Evolutionary conservation across 805 yeast species (phyloP), one percentile per base, ranked within the genome.

Genomic region (Jamesozyma gamospora): DNA sequence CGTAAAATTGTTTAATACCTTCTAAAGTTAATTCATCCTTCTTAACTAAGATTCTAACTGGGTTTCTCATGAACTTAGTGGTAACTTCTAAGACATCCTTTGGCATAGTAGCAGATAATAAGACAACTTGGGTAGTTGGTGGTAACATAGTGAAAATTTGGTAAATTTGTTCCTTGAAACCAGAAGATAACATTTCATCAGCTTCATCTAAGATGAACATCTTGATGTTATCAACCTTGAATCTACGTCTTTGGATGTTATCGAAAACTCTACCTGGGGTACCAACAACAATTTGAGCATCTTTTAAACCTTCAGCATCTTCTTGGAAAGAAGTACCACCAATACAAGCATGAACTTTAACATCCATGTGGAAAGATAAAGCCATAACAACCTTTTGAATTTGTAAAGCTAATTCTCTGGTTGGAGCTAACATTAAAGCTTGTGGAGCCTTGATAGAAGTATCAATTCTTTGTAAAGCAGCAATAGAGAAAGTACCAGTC

Each of bases 191-290:
- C 79, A 90, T 75, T 74, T 92, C 97, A 73, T 90, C 98, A 58
- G 97, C 97, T 72, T 90, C 98, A 70, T 90, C 98, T 59, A 92
- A 74, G 61, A 90, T 79, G 69, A 92, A 77, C 94, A 92, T 86
- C 72, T 87, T 86, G 58, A 92, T 73, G 64, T 79, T 74, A 55
- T 84, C 76, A 48, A 95, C 81, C 62, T 70, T 78, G 66, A 92
- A 78, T 67, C 71, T 72, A 58, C 95, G 75, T 64, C 96, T 78
- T 67, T 84, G 83, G 61, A 92, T 88, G 90, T 92, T 86, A 66
- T 92, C 97, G 57, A 71, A 76, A 49, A 92, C 96, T 70, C 98
- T 79, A 60, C 98, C 98, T 54, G 98, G 98, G 44, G 98, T 92
- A 62, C 97, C 98, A 56, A 87, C 90, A 43, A 92, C 94, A 43